A percentile compares a stretch with the other conserved stretches of the same genome.
These are phyloP conservation scores for Melanomma pulvis-pyrius DNA, from an alignment of 495 filamentous ascomycete species.

Conservation along the genomic window DNA sequence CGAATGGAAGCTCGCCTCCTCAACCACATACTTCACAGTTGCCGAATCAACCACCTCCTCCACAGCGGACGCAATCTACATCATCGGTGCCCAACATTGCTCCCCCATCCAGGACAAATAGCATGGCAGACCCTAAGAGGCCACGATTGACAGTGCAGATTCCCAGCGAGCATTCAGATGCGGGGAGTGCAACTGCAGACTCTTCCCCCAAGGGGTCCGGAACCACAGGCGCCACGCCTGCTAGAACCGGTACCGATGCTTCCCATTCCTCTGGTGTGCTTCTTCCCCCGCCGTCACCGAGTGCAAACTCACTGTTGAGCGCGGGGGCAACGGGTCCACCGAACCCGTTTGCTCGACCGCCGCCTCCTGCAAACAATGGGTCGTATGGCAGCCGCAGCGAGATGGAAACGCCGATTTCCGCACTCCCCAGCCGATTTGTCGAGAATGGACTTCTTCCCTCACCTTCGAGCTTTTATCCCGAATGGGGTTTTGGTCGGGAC, in stretches of 20 bases:
- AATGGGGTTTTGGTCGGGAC: conserved; percentile 78
- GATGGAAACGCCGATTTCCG: conserved; percentile 97
- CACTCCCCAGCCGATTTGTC: conserved; percentile 87
- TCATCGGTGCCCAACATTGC: conserved; percentile 38
- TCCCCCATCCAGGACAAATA: conserved; percentile 77
- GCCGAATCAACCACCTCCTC: conserved; percentile 15
- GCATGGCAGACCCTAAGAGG: conserved; percentile 63
- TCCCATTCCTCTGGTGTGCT: conserved; percentile 66
- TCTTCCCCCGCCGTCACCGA: conserved; percentile 90
- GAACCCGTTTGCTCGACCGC: conserved; percentile 91
- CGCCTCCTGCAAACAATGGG: conserved; percentile 63
- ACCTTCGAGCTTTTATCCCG: conserved; percentile 87
- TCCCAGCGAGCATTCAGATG: conserved; percentile 83
- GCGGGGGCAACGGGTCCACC: conserved; percentile 91
- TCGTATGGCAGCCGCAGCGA: conserved; percentile 64
- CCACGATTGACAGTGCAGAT: conserved; percentile 92
- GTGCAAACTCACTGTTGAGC: conserved; percentile 78
- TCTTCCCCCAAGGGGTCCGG: conserved; percentile 73
- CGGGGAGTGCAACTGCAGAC: conserved; percentile 73
- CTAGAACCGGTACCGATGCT: conserved; percentile 57
- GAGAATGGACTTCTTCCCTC: conserved; percentile 81
- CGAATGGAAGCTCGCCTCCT: conserved; percentile 34
- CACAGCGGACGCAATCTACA: conserved; percentile 40
- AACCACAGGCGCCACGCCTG: conserved; percentile 56
- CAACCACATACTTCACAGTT: conserved; percentile 31